A percentile compares a stretch with the other conserved stretches of the same genome.
phyloP scores from a whole-genome alignment of 371 early-diverging fungal species.

The Saksenaea oblongispora region DNA sequence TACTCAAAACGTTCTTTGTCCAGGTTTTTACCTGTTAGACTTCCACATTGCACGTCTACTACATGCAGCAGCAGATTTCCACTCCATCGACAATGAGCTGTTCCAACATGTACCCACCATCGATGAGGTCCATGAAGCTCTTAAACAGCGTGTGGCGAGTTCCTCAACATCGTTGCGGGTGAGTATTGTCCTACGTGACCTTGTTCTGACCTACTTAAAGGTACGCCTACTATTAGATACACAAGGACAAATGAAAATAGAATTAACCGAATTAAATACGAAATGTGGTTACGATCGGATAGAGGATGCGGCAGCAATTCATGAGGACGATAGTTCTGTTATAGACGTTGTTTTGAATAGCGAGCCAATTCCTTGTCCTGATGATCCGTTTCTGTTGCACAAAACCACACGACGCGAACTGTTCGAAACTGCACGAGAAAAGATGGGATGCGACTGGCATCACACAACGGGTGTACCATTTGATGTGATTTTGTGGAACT shows the following conservation, averaged over 20 bases:
- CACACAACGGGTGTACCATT: constrained; percentile 30
- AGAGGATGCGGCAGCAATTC: not conserved
- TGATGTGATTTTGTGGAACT: constrained; percentile 62
- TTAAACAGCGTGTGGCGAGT: constrained; percentile 31
- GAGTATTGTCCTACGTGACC: not conserved
- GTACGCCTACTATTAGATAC: constrained; percentile 49
- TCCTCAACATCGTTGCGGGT: constrained; percentile 37
- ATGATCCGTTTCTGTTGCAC: constrained; percentile 49
- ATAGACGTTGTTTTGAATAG: constrained; percentile 42
- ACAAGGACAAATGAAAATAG: constrained; percentile 35
- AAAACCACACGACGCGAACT: constrained; percentile 61
- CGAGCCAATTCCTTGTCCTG: constrained; percentile 21
- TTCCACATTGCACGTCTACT: constrained; percentile 25
- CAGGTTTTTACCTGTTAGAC: constrained; percentile 37
- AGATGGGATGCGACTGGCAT: constrained; percentile 37
- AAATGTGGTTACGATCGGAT: constrained; percentile 4
- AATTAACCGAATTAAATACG: constrained; percentile 38
- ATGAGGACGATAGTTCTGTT: constrained; percentile 8
- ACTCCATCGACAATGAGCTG: constrained; percentile 4
- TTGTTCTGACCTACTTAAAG: constrained; percentile 18
- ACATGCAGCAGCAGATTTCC: constrained; percentile 22
- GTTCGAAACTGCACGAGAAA: constrained; percentile 51
- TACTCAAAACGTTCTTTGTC: not conserved
- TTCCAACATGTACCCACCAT: constrained; percentile 30
- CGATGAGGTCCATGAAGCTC: constrained; percentile 26